A percentile compares a stretch with the other conserved stretches of the same genome.
Conservation (phyloP, 2,329 filamentous ascomycete species). For the Fusarium sp. region DNA sequence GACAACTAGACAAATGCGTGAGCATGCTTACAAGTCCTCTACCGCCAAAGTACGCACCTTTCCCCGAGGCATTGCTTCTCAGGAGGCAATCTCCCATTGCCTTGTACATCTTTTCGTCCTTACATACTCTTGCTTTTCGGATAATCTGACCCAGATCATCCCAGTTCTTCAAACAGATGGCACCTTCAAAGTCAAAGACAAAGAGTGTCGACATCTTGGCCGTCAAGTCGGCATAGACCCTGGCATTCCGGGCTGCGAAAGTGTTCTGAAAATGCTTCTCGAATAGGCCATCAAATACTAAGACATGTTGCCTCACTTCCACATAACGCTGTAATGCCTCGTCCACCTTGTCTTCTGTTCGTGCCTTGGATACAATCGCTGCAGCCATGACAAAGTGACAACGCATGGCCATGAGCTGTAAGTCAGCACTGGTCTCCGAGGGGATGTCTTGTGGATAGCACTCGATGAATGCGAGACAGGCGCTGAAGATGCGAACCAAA, state of each 20-base stretch:
- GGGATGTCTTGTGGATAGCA: conserved; percentile 59
- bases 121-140: conserved; percentile 55
- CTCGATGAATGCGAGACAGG: conserved; percentile 61
- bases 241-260: conserved; percentile 52
- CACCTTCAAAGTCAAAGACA: conserved; percentile 81
- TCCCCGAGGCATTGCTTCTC: conserved; percentile 58
- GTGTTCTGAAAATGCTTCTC: conserved; percentile 55
- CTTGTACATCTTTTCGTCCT: conserved; percentile 60
- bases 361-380: conserved; percentile 59
- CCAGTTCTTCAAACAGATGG: conserved; percentile 71
- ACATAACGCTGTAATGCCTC: conserved; percentile 67
- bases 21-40: not conserved
- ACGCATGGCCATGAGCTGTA: conserved; percentile 67
- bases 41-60: conserved; percentile 53
- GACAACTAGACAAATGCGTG: conserved; percentile 51
- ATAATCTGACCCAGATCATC: conserved; percentile 69
- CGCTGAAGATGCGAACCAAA: conserved; percentile 63
- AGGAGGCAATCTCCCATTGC: conserved; percentile 72
- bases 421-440: conserved; percentile 53
- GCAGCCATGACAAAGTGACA: conserved; percentile 73
- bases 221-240: conserved; percentile 60
- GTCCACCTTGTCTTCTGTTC: conserved; percentile 59
- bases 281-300: conserved; percentile 67
- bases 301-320: conserved; percentile 65
- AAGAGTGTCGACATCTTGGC: conserved; percentile 71